phyloP scores from a whole-genome alignment of 768 basidiomycete species.

The Exidia glandulosa region DNA sequence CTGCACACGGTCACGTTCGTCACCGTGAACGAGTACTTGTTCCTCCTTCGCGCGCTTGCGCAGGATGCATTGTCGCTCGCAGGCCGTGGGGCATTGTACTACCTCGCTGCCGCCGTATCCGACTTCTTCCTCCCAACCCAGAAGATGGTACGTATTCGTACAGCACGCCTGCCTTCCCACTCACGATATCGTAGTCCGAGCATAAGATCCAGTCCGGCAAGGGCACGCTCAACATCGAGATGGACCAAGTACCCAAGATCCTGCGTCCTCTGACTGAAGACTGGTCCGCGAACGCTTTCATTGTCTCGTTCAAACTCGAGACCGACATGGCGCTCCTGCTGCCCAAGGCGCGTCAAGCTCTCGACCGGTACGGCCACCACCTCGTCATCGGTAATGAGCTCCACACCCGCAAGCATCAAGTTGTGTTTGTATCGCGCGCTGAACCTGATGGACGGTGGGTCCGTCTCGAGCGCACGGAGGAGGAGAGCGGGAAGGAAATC shows the following conservation, averaged over 20 bases:
- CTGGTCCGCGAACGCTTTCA: constrained; percentile 83
- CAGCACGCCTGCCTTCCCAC: no score
- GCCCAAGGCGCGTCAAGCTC: constrained; percentile 80
- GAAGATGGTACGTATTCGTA: constrained; percentile 80
- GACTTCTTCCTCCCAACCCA: constrained; percentile 94
- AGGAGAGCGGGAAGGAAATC: constrained; percentile 59
- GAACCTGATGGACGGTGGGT: constrained; percentile 12
- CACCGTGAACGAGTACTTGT: constrained; percentile 93
- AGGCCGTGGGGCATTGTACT: constrained; percentile 74
- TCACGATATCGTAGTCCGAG: constrained; percentile 50
- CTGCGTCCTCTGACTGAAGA: constrained; percentile 87
- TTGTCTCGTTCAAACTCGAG: constrained; percentile 99
- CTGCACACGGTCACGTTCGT: constrained; percentile 84
- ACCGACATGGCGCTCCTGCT: constrained; percentile 75
- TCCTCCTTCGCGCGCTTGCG: constrained; percentile 74
- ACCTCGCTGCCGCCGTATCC: constrained; percentile 94
- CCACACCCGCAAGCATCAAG: constrained; percentile 74
- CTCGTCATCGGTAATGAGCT: constrained; percentile 95
- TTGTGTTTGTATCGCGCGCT: constrained; percentile 5
- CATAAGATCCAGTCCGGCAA: constrained; percentile 99
- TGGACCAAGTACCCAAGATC: constrained; percentile 98
- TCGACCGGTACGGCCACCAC: constrained; percentile 93
- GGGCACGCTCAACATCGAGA: constrained; percentile 86
- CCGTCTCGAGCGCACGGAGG: constrained; percentile 33
- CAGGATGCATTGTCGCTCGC: constrained; percentile 56